Base-by-base conservation (phyloP, 2,329 filamentous ascomycete species). In the Shiraia bambusicola region DNA sequence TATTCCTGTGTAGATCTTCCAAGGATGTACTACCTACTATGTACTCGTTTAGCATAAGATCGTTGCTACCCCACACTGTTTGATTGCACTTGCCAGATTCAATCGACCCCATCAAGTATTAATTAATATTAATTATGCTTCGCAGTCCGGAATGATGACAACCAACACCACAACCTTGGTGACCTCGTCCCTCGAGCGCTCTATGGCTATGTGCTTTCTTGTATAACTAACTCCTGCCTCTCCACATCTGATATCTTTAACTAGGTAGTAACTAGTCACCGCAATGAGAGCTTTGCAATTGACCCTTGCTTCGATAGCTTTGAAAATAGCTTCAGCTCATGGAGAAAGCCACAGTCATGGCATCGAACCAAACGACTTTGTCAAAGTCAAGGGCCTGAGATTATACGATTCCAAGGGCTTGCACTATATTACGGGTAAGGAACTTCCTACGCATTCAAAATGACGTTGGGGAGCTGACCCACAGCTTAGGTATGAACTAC, bases 401-500 rank as follows among this genome's bases (percentile, higher is more conserved):
- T 37, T 71, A 36, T 66, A 64, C 37, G 61, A 66, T 42, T 53
- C 54, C 2, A 51, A 57, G n/a, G 67, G 66, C 1, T 28, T 63
- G 16, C 55, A 69, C 36, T 71, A 71, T 40, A 45, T 70, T n/a
- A 70, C 66, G 26, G 59, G 49, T 54, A 46, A 28, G 4, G 1
- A 12, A 7, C 4, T 10, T n/a, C 8, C 13, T 12, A 13, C 6
- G 4, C 13, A 12, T 7, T 3, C 17, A 17, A n/a, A 15, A 15
- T 7, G 15, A 37, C 6, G 19, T n/a, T 28, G 10, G 4, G 8
- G 8, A 5, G 29, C 29, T 31, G 15, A 31, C 17, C 11, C 15
- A n/a, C 9, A n/a, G 14, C 4, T 7, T 9, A 63, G 59, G 68
- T 49, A 41, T 70, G 31, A 71, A 71, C 36, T 71, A 71, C 50